A percentile compares a stretch with the other conserved stretches of the same genome.
phyloP scores from a whole-genome alignment of 1,139 yeast genomes.

The Suhomyces choctaworum region DNA sequence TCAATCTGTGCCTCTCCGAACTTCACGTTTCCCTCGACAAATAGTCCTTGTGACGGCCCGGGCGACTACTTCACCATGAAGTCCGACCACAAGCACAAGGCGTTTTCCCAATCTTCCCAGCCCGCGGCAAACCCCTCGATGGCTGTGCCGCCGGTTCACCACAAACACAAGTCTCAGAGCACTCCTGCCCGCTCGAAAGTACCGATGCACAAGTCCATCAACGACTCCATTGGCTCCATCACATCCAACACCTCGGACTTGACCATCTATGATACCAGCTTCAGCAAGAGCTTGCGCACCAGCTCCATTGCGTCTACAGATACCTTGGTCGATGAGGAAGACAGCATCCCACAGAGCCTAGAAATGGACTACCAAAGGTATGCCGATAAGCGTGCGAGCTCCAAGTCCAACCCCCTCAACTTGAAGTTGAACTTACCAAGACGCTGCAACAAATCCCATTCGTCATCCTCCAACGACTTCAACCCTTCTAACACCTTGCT shows the following conservation, averaged over 20 bases:
- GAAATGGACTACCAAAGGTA: slow-evolving; percentile 3
- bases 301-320: slow-evolving; percentile 12
- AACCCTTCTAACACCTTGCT: slow-evolving; percentile 7
- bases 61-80: slow-evolving; percentile 22
- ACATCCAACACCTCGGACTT: slow-evolving; percentile 21
- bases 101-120: neutral
- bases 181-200: neutral
- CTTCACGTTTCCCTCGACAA: slow-evolving; percentile 17
- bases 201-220: slow-evolving; percentile 10
- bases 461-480: slow-evolving; percentile 11
- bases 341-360: neutral
- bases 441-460: slow-evolving; percentile 11
- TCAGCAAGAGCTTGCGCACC: slow-evolving; percentile 14
- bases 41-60: slow-evolving; percentile 11
- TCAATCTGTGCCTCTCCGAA: slow-evolving; percentile 19
- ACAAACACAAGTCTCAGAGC: neutral
- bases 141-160: slow-evolving; percentile 7
- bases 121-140: slow-evolving; percentile 2
- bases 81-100: slow-evolving; percentile 3
- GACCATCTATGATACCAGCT: slow-evolving; percentile 14
- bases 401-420: slow-evolving; percentile 3
- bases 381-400: neutral
- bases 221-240: slow-evolving; percentile 21
- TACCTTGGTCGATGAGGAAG: slow-evolving; percentile 15
- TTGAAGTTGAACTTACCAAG: slow-evolving; percentile 10